Conservation (phyloP, 2,329 filamentous ascomycete species). For the Atkinsonella hypoxylon region DNA sequence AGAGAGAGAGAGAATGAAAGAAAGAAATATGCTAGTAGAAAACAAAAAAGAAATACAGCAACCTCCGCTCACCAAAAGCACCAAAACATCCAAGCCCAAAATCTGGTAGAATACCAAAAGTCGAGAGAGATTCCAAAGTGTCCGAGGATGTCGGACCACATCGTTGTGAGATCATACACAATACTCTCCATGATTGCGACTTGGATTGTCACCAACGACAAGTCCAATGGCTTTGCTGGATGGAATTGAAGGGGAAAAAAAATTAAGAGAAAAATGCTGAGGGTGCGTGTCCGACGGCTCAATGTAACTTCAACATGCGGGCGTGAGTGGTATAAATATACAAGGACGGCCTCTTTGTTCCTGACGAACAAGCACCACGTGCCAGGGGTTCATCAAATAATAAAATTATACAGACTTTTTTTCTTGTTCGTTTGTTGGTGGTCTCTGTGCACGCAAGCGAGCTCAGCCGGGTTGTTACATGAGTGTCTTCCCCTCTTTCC, state of each 20-base stretch:
- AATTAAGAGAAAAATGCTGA: background rate
- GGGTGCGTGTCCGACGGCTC: background rate
- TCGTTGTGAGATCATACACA: constrained; percentile 7
- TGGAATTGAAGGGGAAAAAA: background rate
- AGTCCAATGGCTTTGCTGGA: background rate
- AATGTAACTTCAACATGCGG: background rate
- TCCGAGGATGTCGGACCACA: constrained; percentile 5
- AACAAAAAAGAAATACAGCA: background rate
- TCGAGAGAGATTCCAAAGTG: constrained; percentile 15
- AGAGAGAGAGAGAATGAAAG: too few relatives aligned
- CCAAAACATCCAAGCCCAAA: constrained; percentile 34
- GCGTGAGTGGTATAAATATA: background rate
- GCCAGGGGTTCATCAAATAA: background rate
- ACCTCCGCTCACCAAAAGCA: constrained; percentile 33
- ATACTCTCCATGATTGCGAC: constrained; percentile 1
- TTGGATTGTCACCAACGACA: background rate
- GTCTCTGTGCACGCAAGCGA: constrained; percentile 1
- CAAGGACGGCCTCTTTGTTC: background rate
- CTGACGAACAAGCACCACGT: background rate
- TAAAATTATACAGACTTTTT: background rate
- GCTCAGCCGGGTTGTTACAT: background rate
- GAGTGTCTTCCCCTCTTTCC: background rate
- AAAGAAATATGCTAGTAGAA: too few relatives aligned
- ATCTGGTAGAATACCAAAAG: constrained; percentile 31
- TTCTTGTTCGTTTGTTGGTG: background rate